A percentile compares a stretch with the other conserved stretches of the same genome.
These are phyloP conservation scores for Candida arabinofermentans DNA, from an alignment of 805 yeast genomes.

Conservation along the genomic window DNA sequence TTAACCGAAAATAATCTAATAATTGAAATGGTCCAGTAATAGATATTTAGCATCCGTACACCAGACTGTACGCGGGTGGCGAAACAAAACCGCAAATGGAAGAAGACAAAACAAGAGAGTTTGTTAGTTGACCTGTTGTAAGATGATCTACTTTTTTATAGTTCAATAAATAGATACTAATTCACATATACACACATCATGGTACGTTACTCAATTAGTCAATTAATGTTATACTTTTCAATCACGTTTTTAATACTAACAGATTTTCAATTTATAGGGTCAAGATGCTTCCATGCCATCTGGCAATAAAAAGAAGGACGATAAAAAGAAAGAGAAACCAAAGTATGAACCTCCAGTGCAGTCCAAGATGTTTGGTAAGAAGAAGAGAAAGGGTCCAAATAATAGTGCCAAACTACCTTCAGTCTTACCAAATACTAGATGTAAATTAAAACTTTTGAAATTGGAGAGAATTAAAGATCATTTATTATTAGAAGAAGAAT, in stretches of 20 bases:
- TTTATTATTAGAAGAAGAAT: slow-evolving; percentile 89
- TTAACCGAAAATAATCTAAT: neutral
- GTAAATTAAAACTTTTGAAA: slow-evolving; percentile 84
- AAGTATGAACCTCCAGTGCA: slow-evolving; percentile 99
- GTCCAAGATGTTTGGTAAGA: slow-evolving; percentile 79
- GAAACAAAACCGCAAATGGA: neutral
- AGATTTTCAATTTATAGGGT: slow-evolving; percentile 17
- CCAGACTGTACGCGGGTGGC: neutral
- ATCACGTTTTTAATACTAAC: slow-evolving; percentile 7
- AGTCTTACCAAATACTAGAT: slow-evolving; percentile 89
- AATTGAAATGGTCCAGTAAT: too few species aligned
- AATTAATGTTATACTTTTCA: neutral
- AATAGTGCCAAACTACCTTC: slow-evolving; percentile 69
- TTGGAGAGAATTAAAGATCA: slow-evolving; percentile 97
- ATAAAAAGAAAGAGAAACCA: slow-evolving; percentile 75
- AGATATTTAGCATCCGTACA: too few species aligned
- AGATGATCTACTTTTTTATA: too few species aligned
- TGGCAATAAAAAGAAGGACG: slow-evolving; percentile 32
- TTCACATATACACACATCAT: neutral
- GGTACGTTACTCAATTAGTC: neutral
- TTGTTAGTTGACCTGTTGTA: too few species aligned
- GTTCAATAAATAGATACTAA: too few species aligned
- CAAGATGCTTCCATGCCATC: slow-evolving; percentile 34
- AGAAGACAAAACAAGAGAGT: too few species aligned
- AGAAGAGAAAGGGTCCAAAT: slow-evolving; percentile 90